phyloP scores from a whole-genome alignment of 805 yeast species.

The Lipomyces sp. region DNA sequence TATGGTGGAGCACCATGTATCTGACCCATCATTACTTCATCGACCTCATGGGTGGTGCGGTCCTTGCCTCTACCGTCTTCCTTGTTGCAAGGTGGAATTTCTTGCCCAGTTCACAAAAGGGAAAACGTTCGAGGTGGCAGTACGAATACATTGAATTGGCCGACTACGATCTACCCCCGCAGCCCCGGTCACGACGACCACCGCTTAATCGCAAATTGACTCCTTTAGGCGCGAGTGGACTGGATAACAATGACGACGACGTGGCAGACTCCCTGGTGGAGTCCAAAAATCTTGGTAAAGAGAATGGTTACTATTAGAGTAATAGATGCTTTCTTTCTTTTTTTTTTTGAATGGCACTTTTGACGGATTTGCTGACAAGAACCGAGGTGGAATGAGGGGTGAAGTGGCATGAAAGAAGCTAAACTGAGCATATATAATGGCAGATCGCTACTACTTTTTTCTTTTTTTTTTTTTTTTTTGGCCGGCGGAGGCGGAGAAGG shows the following conservation, averaged over 20 bases:
- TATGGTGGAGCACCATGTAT: constrained; percentile 99
- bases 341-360: neutral
- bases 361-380: neutral
- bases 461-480: no score
- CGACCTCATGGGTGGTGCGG: constrained; percentile 92
- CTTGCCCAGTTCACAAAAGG: constrained; percentile 58
- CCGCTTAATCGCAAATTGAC: neutral
- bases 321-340: neutral
- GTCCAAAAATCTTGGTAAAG: neutral
- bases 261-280: neutral
- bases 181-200: neutral
- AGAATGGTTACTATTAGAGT: neutral
- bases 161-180: constrained; percentile 7
- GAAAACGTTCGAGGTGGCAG: constrained; percentile 50
- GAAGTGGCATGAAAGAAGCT: no score
- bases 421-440: no score
- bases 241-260: neutral
- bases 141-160: constrained; percentile 49
- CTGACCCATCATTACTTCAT: constrained; percentile 95
- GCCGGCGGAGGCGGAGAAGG: no score
- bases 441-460: no score
- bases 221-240: neutral
- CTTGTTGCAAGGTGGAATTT: constrained; percentile 65
- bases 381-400: no score
- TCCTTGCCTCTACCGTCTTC: constrained; percentile 73